Conservation (phyloP, 140 eudicot genomes). For the Flaveria floridana region DNA sequence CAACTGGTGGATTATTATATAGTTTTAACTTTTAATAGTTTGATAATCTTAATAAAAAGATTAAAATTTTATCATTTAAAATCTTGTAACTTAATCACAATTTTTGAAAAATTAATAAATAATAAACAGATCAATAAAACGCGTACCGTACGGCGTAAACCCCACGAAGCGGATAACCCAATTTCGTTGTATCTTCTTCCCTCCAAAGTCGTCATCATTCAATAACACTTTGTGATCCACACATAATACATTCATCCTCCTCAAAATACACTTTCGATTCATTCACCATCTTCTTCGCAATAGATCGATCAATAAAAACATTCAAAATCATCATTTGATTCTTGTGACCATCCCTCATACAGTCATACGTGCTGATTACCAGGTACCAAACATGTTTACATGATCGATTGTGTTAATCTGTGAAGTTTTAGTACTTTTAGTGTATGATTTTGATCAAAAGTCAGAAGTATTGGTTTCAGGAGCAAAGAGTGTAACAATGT, state of each 20-base stretch:
- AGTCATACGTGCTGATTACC: too few relatives aligned
- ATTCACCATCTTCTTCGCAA: too few relatives aligned
- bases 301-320: too few relatives aligned
- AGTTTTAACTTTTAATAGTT: too few relatives aligned
- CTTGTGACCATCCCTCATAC: too few relatives aligned
- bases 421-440: not conserved
- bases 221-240: too few relatives aligned
- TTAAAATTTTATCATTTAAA: too few relatives aligned
- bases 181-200: slow-evolving; percentile 24
- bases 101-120: not conserved
- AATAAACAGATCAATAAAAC: not conserved
- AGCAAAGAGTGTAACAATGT: slow-evolving; percentile 25
- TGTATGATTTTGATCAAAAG: slow-evolving; percentile 17
- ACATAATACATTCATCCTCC: not conserved
- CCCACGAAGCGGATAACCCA: not conserved
- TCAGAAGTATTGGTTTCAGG: slow-evolving; percentile 17
- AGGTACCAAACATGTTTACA: not conserved
- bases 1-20: too few relatives aligned
- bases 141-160: not conserved
- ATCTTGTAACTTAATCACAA: too few relatives aligned
- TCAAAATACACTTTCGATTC: not conserved
- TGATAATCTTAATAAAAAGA: too few relatives aligned
- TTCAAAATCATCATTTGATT: not conserved
- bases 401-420: not conserved
- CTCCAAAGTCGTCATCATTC: too few relatives aligned